phyloP scores from a whole-genome alignment of 2,329 filamentous ascomycete species.

The Diaporthe ilicicola region DNA sequence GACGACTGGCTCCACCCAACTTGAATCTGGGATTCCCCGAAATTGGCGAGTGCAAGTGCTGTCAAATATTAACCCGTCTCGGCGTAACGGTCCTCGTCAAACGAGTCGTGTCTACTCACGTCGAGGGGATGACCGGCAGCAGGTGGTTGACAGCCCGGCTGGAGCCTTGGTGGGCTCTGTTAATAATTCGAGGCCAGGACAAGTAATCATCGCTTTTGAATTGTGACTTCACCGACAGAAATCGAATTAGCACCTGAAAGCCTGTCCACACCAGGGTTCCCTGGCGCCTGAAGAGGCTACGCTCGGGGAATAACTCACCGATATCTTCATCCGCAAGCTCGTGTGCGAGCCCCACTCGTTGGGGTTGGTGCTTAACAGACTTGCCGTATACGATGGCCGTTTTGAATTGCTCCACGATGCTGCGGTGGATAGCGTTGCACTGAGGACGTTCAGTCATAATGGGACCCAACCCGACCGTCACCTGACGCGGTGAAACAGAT shows the following conservation, averaged over 20 bases:
- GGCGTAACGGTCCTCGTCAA: constrained; percentile 26
- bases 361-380: constrained; percentile 98
- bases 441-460: constrained; percentile 55
- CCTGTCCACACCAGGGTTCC: constrained; percentile 1
- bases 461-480: neutral
- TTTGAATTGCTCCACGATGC: constrained; percentile 95
- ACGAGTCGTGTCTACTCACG: constrained; percentile 7
- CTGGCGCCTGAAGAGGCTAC: constrained; percentile 7
- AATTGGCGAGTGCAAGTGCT: constrained; percentile 23
- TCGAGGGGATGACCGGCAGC: constrained; percentile 8
- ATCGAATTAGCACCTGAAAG: constrained; percentile 38
- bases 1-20: constrained; percentile 20
- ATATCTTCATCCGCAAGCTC: constrained; percentile 98
- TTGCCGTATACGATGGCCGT: constrained; percentile 95
- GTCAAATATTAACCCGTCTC: constrained; percentile 28
- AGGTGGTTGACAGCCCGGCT: constrained; percentile 38
- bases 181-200: neutral
- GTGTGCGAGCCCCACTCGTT: constrained; percentile 89
- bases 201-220: constrained; percentile 70
- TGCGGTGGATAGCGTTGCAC: constrained; percentile 98
- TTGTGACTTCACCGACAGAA: constrained; percentile 60
- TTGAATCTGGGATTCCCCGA: constrained; percentile 21
- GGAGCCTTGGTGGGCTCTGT: constrained; percentile 33
- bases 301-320: constrained; percentile 64
- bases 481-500: neutral